Conservation (phyloP, 805 yeast species). For the Wickerhamomyces silvicola region DNA sequence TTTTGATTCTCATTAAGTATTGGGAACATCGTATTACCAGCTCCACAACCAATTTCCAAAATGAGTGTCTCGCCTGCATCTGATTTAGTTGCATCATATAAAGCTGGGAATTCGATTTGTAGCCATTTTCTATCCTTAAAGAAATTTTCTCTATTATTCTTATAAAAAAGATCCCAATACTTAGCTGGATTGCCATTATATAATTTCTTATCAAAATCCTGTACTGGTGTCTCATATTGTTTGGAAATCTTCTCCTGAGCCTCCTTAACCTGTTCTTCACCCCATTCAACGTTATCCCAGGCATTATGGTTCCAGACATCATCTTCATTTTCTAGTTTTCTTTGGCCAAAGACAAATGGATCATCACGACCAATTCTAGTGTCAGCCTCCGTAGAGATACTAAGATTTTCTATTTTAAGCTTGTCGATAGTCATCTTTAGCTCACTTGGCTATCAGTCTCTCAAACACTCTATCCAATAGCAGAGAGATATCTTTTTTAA, state of each 20-base stretch:
- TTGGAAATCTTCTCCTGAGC: slow-evolving; percentile 69
- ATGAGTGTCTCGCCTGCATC: slow-evolving; percentile 68
- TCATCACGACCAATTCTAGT: slow-evolving; percentile 74
- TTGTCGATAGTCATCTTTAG: neutral
- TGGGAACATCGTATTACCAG: slow-evolving; percentile 95
- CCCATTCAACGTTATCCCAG: slow-evolving; percentile 96
- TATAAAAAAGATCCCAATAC: slow-evolving; percentile 93
- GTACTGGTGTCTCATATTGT: slow-evolving; percentile 81
- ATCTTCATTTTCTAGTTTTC: slow-evolving; percentile 61
- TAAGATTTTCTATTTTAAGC: neutral
- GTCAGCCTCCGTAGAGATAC: slow-evolving; percentile 14
- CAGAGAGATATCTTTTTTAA: too few relatives aligned
- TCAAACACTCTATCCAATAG: too few relatives aligned
- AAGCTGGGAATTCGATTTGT: slow-evolving; percentile 83
- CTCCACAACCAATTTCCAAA: slow-evolving; percentile 96
- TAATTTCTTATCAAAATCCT: slow-evolving; percentile 71
- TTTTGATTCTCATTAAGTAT: slow-evolving; percentile 78
- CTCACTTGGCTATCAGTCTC: neutral
- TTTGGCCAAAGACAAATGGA: slow-evolving; percentile 90
- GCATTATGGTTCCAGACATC: slow-evolving; percentile 93
- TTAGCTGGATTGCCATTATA: slow-evolving; percentile 85
- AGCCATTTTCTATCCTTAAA: slow-evolving; percentile 97
- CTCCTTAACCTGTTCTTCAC: slow-evolving; percentile 72
- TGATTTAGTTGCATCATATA: slow-evolving; percentile 71
- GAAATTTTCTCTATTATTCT: slow-evolving; percentile 85